Evolutionary conservation across 2,329 filamentous ascomycete species (phyloP).

Genomic region (Graphium sp.): DNA sequence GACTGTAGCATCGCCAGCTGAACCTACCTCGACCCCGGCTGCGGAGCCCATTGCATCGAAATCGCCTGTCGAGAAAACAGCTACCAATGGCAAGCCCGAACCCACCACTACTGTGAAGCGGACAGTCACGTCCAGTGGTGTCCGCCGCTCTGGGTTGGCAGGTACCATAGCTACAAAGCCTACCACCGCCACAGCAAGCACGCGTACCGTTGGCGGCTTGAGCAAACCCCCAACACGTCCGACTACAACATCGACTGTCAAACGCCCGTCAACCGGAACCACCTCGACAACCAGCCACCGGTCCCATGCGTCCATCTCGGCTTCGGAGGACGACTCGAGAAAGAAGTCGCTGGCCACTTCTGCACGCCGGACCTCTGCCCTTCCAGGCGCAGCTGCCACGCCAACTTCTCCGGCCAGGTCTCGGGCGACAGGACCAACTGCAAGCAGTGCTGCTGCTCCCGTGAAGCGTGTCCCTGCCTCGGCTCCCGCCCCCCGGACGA

Average conservation of each 20-base stretch:
- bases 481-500: conserved; percentile 12
- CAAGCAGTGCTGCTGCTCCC: conserved; percentile 17
- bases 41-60: too few species aligned
- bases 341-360: conserved; percentile 11
- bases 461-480: conserved; percentile 12
- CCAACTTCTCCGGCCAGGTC: conserved; percentile 12
- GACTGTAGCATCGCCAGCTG: too few species aligned
- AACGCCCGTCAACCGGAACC: conserved; percentile 15
- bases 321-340: conserved; percentile 31
- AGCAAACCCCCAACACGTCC: conserved; percentile 32
- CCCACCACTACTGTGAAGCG: too few species aligned
- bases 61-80: too few species aligned
- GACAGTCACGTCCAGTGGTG: too few species aligned
- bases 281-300: conserved; percentile 23
- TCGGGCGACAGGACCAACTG: conserved; percentile 12
- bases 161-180: conserved; percentile 12
- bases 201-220: conserved; percentile 21
- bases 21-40: too few species aligned
- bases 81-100: too few species aligned
- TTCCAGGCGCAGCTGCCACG: neutral
- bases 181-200: conserved; percentile 12
- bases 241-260: conserved; percentile 16
- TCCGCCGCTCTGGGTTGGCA: conserved; percentile 16
- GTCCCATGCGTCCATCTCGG: conserved; percentile 28
- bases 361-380: conserved; percentile 4